Evolutionary conservation across 164 flowering plant species (phyloP).

Genomic region (Berberis thunbergii): DNA sequence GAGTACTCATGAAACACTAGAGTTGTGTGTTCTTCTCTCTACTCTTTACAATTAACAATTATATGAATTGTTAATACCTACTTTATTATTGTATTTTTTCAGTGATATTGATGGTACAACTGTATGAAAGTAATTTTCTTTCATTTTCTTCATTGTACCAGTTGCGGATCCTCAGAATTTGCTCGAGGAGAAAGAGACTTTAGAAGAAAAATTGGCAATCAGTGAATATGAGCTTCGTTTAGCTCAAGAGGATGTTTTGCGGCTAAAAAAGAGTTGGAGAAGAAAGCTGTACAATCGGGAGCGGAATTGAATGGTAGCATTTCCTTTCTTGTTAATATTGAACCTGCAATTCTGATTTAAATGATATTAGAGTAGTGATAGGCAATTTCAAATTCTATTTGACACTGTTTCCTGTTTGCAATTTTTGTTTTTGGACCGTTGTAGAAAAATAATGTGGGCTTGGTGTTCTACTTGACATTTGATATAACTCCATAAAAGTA

Average conservation of each 20-base stretch:
- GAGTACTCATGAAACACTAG: neutral
- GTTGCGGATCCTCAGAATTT: conserved; percentile 93
- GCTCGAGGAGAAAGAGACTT: conserved; percentile 79
- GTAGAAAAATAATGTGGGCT: no score
- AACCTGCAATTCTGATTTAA: neutral
- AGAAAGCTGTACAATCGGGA: conserved; percentile 30
- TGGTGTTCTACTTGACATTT: no score
- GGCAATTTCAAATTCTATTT: no score
- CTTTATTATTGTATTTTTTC: no score
- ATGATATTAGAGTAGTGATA: no score
- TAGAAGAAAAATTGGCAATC: conserved; percentile 77
- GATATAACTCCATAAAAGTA: no score
- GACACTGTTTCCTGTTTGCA: no score
- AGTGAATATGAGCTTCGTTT: conserved; percentile 89
- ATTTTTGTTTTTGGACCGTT: no score
- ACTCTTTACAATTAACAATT: neutral
- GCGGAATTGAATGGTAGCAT: conserved; percentile 35
- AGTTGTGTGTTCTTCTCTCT: neutral
- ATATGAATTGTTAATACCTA: neutral
- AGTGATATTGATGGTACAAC: neutral
- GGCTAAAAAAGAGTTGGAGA: conserved; percentile 59
- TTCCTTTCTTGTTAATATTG: neutral
- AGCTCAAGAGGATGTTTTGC: conserved; percentile 71
- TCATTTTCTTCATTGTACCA: conserved; percentile 23
- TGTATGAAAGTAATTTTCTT: conserved; percentile 1